These are phyloP conservation scores for Ustilago sp. DNA, from an alignment of 1,284 basidiomycete species.

Conservation along the genomic window DNA sequence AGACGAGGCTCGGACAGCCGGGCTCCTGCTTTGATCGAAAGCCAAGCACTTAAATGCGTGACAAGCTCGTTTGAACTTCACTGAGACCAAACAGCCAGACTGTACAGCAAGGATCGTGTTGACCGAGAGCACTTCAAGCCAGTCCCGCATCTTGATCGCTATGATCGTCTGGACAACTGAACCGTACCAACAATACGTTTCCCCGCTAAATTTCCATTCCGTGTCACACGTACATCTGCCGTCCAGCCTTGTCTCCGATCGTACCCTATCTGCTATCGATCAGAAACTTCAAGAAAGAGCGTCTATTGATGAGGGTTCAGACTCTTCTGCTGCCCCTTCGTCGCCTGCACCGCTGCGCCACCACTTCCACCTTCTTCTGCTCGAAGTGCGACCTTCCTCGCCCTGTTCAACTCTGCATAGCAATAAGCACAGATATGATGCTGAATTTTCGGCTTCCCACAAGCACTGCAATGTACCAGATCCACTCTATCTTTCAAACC, in stretches of 20 bases:
- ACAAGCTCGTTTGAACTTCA: too few relatives aligned
- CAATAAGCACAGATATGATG: conserved; percentile 87
- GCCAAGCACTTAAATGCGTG: too few relatives aligned
- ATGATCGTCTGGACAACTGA: too few relatives aligned
- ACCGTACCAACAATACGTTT: too few relatives aligned
- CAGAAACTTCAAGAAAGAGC: not conserved
- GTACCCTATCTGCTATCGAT: not conserved
- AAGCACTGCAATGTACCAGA: conserved; percentile 65
- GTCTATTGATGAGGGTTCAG: not conserved
- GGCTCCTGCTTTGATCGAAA: too few relatives aligned
- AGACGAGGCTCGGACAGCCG: too few relatives aligned
- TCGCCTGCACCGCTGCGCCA: not conserved
- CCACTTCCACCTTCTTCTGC: not conserved
- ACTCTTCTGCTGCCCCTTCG: conserved; percentile 6
- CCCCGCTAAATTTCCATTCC: too few relatives aligned
- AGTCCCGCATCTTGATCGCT: too few relatives aligned
- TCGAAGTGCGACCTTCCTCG: conserved; percentile 19
- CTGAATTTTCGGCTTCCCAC: conserved; percentile 36
- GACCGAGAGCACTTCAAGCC: too few relatives aligned
- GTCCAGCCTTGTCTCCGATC: not conserved
- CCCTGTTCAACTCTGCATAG: conserved; percentile 78
- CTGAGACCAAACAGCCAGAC: too few relatives aligned
- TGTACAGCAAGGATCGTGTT: too few relatives aligned
- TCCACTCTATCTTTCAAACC: conserved; percentile 93
- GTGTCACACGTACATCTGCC: too few relatives aligned